Base-by-base conservation (phyloP, 441 rosid species). In the Syzygium syzygioides region DNA sequence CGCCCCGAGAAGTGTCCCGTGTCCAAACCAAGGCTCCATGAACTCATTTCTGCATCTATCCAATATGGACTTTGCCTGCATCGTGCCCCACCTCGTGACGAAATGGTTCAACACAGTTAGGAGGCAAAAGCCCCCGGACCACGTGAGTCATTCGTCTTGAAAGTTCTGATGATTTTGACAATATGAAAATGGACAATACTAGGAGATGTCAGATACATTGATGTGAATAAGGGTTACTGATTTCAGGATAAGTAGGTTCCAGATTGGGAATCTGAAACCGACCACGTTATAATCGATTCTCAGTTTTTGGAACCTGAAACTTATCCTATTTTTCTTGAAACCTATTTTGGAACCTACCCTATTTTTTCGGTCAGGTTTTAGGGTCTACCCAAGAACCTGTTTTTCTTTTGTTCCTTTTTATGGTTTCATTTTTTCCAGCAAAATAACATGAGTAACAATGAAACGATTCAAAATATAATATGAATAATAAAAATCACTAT, bases 261-360 rank as follows among this genome's bases (percentile, higher is more conserved):
- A 41, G 1, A 41, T 1, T 4, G 6, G 45, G 1, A 41, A 41
- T 41, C 48, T 45, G 7, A 1, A 45, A 45, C 2, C 9, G 1
- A 45, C 1, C 48, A 1, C 7, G 1, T 45, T 45, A 7, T 45
- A 45, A 45, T 7, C 10, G 48, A 2, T 45, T 45, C 48, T 7
- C 1, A 45, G 7, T 45, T 45, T 45, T 45, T 45, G 9, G 7
- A 45, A 7, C 0, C 48, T 45, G 2, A 45, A 45, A 45, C 10
- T 0, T 7, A 45, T 7, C 0, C 1, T 7, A 0, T 45, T 45
- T 45, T 8, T 45, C 2, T 1, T 45, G 48, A 0, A 45, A 45
- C 2, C 48, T 45, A 7, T 7, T 45, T 45, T 45, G 48, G 48
- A 45, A 45, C 48, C 48, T 1, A 45, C 9, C 7, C 48, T 7